Conservation (phyloP, 768 basidiomycete species). For the Gymnopilus junonius region DNA sequence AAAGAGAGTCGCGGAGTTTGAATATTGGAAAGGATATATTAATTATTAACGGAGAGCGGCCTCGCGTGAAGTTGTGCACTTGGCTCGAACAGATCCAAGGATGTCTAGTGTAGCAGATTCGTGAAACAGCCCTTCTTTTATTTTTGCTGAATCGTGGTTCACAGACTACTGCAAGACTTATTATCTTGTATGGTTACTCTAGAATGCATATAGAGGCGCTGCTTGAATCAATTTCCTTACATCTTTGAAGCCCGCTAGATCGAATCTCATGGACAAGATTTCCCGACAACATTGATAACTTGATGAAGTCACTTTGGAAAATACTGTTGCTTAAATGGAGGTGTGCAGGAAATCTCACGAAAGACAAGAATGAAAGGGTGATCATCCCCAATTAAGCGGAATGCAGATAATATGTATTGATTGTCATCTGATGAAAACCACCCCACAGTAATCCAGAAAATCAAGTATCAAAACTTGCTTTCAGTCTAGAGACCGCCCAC, state of each 20-base stretch:
- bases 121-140: too few species aligned
- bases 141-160: background rate
- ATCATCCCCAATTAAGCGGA: background rate
- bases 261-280: background rate
- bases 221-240: background rate
- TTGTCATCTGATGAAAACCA: background rate
- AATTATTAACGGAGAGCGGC: background rate
- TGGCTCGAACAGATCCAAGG: too few species aligned
- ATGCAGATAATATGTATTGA: background rate
- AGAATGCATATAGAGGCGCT: too few species aligned
- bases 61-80: background rate
- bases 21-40: constrained; percentile 1
- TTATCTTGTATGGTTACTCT: too few species aligned
- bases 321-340: background rate
- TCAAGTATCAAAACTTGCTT: constrained; percentile 45
- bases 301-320: background rate
- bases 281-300: background rate
- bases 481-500: constrained; percentile 72
- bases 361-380: background rate
- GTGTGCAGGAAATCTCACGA: background rate
- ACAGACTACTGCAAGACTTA: background rate
- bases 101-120: too few species aligned
- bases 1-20: background rate
- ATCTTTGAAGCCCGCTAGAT: background rate
- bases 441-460: background rate